A percentile compares a stretch with the other conserved stretches of the same genome.
Conservation (phyloP, 2,329 filamentous ascomycete genomes). For the Xylaria sp. region DNA sequence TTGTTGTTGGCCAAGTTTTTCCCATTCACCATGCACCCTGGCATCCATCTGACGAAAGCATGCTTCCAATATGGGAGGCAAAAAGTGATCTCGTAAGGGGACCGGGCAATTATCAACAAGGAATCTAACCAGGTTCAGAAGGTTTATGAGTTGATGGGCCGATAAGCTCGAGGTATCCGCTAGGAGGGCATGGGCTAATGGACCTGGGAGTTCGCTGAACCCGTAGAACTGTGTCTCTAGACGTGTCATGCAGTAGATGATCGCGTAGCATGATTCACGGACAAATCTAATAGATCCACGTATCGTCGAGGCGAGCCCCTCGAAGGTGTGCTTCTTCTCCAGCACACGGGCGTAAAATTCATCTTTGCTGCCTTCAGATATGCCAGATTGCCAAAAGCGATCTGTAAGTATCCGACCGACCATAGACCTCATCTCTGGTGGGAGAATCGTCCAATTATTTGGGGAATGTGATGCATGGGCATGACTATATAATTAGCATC, state of each 20-base stretch:
- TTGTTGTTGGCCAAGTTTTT: constrained; percentile 70
- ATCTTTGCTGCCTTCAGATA: constrained; percentile 92
- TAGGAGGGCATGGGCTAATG: constrained; percentile 84
- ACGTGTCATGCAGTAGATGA: constrained; percentile 90
- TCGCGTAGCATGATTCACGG: constrained; percentile 90
- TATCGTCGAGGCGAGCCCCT: constrained; percentile 93
- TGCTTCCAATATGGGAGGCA: constrained; percentile 80
- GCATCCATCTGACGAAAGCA: constrained; percentile 86
- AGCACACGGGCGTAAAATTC: constrained; percentile 94
- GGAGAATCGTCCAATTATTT: constrained; percentile 79
- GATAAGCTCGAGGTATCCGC: constrained; percentile 82
- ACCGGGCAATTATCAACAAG: constrained; percentile 92
- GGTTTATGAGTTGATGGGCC: constrained; percentile 90
- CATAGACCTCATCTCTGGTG: constrained; percentile 75
- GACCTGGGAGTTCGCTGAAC: constrained; percentile 80
- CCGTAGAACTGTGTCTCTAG: constrained; percentile 90
- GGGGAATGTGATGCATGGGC: constrained; percentile 92
- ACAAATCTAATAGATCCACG: constrained; percentile 88
- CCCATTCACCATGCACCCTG: constrained; percentile 90
- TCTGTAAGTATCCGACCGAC: constrained; percentile 88
- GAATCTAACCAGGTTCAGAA: constrained; percentile 86
- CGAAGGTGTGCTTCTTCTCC: constrained; percentile 85
- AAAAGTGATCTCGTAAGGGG: constrained; percentile 75
- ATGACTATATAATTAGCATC: constrained; percentile 57
- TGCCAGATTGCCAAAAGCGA: constrained; percentile 97